A percentile compares a stretch with the other conserved stretches of the same genome.
Evolutionary conservation across 2,329 filamentous ascomycete species (phyloP).

Genomic region (Penicillium paneum): DNA sequence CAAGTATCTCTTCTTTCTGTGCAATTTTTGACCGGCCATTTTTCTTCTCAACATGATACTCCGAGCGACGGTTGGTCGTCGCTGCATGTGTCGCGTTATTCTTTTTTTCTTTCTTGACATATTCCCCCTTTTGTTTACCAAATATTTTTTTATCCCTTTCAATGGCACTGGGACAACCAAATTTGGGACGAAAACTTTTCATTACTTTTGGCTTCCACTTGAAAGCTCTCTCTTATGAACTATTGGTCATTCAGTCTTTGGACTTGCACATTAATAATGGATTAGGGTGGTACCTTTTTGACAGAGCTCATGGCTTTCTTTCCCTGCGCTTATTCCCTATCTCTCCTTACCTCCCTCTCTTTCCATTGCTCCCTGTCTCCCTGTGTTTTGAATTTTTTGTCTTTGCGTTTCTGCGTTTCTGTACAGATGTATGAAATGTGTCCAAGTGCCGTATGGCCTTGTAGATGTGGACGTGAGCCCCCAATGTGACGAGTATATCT

Average conservation of each 20-base stretch:
- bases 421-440: conserved; percentile 19
- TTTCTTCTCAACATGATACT: conserved; percentile 21
- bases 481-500: conserved; percentile 22
- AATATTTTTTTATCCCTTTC: conserved; percentile 18
- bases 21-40: conserved; percentile 25
- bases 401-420: conserved; percentile 10
- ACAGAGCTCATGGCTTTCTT: conserved; percentile 15
- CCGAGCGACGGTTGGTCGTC: conserved; percentile 11
- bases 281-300: conserved; percentile 18
- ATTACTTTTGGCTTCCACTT: conserved; percentile 8
- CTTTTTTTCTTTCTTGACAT: conserved; percentile 28
- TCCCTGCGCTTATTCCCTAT: conserved; percentile 7
- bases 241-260: conserved; percentile 18
- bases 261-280: conserved; percentile 20
- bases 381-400: background rate
- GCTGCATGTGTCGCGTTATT: conserved; percentile 18
- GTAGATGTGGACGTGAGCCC: conserved; percentile 7
- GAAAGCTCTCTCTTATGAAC: conserved; percentile 16
- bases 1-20: conserved; percentile 24
- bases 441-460: conserved; percentile 4
- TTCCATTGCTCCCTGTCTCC: conserved; percentile 3
- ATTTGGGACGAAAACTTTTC: conserved; percentile 20
- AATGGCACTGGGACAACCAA: conserved; percentile 21
- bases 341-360: conserved; percentile 4
- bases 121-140: conserved; percentile 37